These are phyloP conservation scores for Bipolaris oryzae DNA, from an alignment of 2,329 filamentous ascomycete species.

Conservation along the genomic window DNA sequence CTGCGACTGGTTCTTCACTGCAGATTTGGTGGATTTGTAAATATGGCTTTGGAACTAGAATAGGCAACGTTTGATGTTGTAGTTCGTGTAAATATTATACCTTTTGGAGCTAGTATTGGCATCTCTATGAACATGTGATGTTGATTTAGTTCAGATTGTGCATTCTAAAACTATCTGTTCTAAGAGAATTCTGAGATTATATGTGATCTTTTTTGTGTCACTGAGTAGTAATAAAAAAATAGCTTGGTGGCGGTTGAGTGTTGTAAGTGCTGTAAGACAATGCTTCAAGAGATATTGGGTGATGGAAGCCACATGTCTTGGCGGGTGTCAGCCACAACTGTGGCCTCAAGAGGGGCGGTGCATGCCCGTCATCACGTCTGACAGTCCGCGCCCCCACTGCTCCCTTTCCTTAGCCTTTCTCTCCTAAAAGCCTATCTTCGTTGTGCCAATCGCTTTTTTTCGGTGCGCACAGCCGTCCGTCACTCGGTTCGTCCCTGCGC, in stretches of 20 bases:
- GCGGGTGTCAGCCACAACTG: not conserved
- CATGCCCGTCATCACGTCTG: not conserved
- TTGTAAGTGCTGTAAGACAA: not conserved
- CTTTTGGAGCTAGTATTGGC: not conserved
- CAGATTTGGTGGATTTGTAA: not conserved
- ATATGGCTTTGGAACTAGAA: not conserved
- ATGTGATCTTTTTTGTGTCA: not conserved
- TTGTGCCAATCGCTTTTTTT: constrained; percentile 2
- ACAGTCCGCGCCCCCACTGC: constrained; percentile 3
- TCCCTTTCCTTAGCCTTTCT: not conserved
- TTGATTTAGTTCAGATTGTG: not conserved
- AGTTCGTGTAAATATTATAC: not conserved
- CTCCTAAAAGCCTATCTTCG: not conserved
- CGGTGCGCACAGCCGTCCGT: not conserved
- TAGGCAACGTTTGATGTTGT: not conserved
- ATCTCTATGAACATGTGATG: not conserved
- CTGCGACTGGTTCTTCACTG: not conserved
- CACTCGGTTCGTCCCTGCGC: constrained; percentile 16
- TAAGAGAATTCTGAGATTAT: not conserved
- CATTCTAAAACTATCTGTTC: not conserved
- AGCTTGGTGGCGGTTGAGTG: not conserved
- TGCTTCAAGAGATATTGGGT: not conserved
- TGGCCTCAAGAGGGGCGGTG: not conserved
- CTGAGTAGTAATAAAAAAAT: not conserved
- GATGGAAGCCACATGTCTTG: constrained; percentile 3